Conservation (phyloP, 2,329 filamentous ascomycete species). For the Parastagonospora avenae region DNA sequence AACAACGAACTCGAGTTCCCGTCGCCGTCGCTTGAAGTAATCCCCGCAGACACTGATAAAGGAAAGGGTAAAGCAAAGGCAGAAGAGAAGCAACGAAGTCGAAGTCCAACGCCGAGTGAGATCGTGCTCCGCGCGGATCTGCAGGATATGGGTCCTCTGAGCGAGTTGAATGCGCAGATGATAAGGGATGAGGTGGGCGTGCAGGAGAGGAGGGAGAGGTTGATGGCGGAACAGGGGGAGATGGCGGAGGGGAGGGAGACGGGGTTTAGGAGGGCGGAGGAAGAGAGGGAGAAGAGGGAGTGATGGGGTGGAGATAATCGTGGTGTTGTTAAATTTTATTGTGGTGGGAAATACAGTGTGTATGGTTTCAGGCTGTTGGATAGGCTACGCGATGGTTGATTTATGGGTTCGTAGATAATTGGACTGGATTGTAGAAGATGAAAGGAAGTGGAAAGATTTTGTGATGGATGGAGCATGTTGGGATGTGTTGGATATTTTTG, state of each 20-base stretch:
- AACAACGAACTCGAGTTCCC: neutral
- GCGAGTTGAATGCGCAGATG: neutral
- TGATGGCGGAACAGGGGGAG: neutral
- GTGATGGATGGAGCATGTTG: no score
- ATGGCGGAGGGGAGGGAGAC: neutral
- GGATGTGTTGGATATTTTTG: no score
- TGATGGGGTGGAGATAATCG: no score
- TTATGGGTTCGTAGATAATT: no score
- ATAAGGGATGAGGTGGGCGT: neutral
- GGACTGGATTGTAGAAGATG: no score
- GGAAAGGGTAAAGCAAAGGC: neutral
- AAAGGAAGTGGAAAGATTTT: no score
- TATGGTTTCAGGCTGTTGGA: no score
- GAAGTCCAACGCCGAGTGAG: slow-evolving; percentile 4
- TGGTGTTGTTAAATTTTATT: no score
- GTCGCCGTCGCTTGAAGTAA: neutral
- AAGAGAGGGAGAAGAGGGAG: neutral
- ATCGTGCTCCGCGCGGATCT: neutral
- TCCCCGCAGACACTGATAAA: no score
- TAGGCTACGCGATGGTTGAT: no score
- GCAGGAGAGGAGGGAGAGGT: slow-evolving; percentile 1
- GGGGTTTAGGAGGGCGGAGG: neutral
- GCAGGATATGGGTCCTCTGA: neutral
- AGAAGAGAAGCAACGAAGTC: neutral
- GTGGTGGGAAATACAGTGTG: no score